A percentile compares a stretch with the other conserved stretches of the same genome.
Conservation (phyloP, 108 stramenopile species). For the Cyclotella distinguenda region DNA sequence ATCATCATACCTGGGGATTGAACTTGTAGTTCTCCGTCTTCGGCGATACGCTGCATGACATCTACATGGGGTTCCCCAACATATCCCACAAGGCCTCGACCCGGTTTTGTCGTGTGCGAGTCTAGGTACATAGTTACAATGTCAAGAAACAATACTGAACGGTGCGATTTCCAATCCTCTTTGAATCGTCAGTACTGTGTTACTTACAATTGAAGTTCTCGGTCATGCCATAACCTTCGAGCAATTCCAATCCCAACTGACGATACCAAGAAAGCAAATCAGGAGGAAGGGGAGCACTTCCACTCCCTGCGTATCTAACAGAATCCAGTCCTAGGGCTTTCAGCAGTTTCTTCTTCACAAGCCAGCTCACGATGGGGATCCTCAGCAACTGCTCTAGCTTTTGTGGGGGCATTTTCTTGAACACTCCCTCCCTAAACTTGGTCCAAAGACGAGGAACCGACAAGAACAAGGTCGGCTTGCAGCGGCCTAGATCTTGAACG, state of each 20-base stretch:
- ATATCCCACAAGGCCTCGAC: constrained; percentile 60
- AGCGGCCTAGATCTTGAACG: constrained; percentile 69
- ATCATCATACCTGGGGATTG: constrained; percentile 76
- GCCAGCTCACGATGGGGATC: constrained; percentile 59
- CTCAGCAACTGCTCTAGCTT: constrained; percentile 60
- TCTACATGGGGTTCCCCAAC: constrained; percentile 66
- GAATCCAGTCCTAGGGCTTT: constrained; percentile 68
- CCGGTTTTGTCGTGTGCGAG: constrained; percentile 55
- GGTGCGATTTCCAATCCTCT: too few species aligned
- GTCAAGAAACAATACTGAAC: background rate
- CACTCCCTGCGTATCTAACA: constrained; percentile 71
- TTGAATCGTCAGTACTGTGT: background rate
- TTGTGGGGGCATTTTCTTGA: constrained; percentile 62
- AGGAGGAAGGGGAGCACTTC: constrained; percentile 68
- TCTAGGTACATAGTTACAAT: constrained; percentile 4
- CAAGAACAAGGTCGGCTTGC: constrained; percentile 68
- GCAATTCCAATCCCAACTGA: constrained; percentile 63
- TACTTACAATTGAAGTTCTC: constrained; percentile 78
- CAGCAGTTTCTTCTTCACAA: constrained; percentile 71
- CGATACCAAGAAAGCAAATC: constrained; percentile 68
- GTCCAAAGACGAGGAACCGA: constrained; percentile 84
- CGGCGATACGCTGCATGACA: constrained; percentile 70
- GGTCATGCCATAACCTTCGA: constrained; percentile 85
- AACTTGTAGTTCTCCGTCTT: constrained; percentile 80
- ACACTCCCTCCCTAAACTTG: constrained; percentile 78